A percentile compares a stretch with the other conserved stretches of the same genome.
phyloP scores from a whole-genome alignment of 169 alveolate genomes.

The Sarcocystis neurona region DNA sequence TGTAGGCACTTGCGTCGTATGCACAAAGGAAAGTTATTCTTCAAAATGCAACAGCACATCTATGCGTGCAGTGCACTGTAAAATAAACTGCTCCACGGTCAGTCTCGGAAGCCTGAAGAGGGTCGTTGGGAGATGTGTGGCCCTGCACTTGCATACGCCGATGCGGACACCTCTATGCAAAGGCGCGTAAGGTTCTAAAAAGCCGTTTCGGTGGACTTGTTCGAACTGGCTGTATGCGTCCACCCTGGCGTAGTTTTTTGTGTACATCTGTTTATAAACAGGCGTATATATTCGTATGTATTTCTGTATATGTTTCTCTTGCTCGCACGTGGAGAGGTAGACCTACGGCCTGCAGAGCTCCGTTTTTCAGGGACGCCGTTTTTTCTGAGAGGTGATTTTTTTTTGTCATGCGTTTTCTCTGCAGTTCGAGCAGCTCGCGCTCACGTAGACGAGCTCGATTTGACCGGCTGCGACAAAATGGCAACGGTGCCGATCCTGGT shows the following conservation, averaged over 20 bases:
- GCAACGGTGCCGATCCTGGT: conserved; percentile 15
- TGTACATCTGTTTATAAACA: no score
- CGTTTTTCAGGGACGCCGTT: not conserved
- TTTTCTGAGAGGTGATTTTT: not conserved
- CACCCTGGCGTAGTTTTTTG: no score
- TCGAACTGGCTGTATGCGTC: no score
- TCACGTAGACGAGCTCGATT: conserved; percentile 18
- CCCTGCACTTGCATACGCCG: no score
- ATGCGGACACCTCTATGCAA: not conserved
- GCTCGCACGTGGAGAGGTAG: not conserved
- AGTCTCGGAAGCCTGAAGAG: no score
- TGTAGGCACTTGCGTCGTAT: no score
- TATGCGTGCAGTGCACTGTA: no score
- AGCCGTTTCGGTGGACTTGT: not conserved
- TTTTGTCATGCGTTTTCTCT: not conserved
- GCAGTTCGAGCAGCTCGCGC: conserved; percentile 17
- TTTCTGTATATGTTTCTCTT: not conserved
- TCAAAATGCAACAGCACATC: no score
- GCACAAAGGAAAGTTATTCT: no score
- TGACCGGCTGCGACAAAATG: conserved; percentile 5
- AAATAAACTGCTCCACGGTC: no score
- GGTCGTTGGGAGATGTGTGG: no score
- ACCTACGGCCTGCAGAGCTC: not conserved
- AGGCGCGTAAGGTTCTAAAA: not conserved
- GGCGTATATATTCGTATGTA: no score